Percentiles rank a stretch among this genome's conserved stretches.
Evolutionary conservation across 2,329 filamentous ascomycete species (phyloP).

Genomic region (Aspergillus melleus): DNA sequence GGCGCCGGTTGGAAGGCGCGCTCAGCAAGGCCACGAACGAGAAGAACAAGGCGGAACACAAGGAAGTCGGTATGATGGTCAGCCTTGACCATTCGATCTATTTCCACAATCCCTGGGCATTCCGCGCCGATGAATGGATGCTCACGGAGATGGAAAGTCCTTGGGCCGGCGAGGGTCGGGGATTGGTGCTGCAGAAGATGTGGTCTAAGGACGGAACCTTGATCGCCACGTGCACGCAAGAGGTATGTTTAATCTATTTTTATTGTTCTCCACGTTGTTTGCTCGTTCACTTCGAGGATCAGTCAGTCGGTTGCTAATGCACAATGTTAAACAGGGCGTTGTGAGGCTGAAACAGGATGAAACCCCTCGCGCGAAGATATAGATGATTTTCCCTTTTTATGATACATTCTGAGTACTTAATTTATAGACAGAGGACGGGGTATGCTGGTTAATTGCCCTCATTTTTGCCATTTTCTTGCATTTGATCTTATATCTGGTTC

Average conservation of each 20-base stretch:
- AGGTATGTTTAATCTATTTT: slow-evolving; percentile 36
- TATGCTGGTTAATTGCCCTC: not conserved
- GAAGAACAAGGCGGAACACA: slow-evolving; percentile 27
- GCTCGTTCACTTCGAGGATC: not conserved
- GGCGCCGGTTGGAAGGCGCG: slow-evolving; percentile 35
- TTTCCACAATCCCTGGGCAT: slow-evolving; percentile 51
- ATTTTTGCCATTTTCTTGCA: not conserved
- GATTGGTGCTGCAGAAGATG: slow-evolving; percentile 50
- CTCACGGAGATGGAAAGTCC: slow-evolving; percentile 52
- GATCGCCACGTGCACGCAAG: slow-evolving; percentile 53
- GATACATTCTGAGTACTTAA: not conserved
- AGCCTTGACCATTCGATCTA: slow-evolving; percentile 53
- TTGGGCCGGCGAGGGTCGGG: slow-evolving; percentile 53
- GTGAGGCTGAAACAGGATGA: slow-evolving; percentile 48
- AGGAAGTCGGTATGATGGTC: slow-evolving; percentile 52
- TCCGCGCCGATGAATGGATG: slow-evolving; percentile 54
- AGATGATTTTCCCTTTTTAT: slow-evolving; percentile 8
- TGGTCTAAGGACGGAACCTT: slow-evolving; percentile 50
- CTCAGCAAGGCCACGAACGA: slow-evolving; percentile 27
- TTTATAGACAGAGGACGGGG: not conserved
- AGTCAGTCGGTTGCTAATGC: slow-evolving; percentile 15
- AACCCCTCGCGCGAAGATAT: slow-evolving; percentile 33
- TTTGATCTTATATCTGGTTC: not conserved
- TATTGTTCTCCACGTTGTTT: not conserved
- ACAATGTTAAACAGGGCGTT: slow-evolving; percentile 37